Conservation (phyloP, 495 filamentous ascomycete species). For the Lichenothelia convexa region DNA sequence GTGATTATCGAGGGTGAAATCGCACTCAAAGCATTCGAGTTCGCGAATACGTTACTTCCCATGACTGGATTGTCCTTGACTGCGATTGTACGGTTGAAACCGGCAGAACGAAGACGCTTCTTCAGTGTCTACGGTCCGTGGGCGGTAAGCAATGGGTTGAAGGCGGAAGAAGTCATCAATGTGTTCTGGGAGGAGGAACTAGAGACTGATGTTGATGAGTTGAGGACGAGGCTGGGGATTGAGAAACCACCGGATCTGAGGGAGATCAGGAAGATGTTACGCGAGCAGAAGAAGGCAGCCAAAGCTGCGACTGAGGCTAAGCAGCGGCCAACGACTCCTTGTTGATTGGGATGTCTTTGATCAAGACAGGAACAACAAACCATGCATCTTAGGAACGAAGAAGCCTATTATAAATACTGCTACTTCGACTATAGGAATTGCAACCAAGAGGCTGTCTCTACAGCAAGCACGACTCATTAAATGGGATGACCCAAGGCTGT, state of each 20-base stretch:
- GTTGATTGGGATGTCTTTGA: no score
- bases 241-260: slow-evolving; percentile 83
- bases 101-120: slow-evolving; percentile 53
- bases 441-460: no score
- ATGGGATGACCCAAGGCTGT: no score
- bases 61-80: slow-evolving; percentile 83
- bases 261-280: slow-evolving; percentile 50
- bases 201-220: slow-evolving; percentile 60
- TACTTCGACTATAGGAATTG: no score
- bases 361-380: no score
- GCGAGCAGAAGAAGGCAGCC: slow-evolving; percentile 46
- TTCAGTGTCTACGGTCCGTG: slow-evolving; percentile 66
- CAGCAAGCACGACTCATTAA: no score
- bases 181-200: slow-evolving; percentile 97
- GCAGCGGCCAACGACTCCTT: no score
- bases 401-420: no score
- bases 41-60: slow-evolving; percentile 77
- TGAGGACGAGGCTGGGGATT: slow-evolving; percentile 57
- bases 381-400: no score
- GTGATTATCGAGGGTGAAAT: slow-evolving; percentile 88
- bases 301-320: slow-evolving; percentile 28
- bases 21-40: slow-evolving; percentile 90
- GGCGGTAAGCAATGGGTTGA: slow-evolving; percentile 69
- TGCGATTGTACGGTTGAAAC: slow-evolving; percentile 53
- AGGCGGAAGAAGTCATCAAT: slow-evolving; percentile 71